Percentiles rank a stretch among this genome's conserved stretches.
phyloP scores from a whole-genome alignment of 202 grass and related monocot species.

The Zoysia matrella region DNA sequence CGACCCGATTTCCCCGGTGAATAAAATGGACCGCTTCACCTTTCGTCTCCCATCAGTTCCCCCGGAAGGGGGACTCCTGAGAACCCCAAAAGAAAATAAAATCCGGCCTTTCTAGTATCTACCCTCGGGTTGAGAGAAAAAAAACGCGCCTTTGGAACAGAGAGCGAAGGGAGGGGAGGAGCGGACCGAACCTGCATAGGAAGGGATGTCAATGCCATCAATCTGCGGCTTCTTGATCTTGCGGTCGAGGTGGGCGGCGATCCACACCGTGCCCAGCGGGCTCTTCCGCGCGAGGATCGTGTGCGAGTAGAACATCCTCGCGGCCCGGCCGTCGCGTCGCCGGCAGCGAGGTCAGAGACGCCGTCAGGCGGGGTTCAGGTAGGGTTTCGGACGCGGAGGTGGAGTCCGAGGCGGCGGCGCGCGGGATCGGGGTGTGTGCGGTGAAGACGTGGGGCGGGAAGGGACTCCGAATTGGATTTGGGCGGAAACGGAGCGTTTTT shows the following conservation, averaged over 20 bases:
- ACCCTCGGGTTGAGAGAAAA: not conserved
- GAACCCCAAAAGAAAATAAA: constrained; percentile 3
- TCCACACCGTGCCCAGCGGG: constrained; percentile 76
- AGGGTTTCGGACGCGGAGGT: constrained; percentile 15
- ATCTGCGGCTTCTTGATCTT: constrained; percentile 91
- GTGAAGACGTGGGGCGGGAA: not conserved
- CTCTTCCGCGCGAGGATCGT: constrained; percentile 78
- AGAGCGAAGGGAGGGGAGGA: not conserved
- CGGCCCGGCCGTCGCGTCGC: not conserved
- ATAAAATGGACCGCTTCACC: not conserved
- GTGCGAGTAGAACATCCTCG: constrained; percentile 92
- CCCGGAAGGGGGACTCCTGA: not conserved
- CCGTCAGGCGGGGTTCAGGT: not conserved
- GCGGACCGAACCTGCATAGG: constrained; percentile 57
- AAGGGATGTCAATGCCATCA: constrained; percentile 72
- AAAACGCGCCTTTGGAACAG: constrained; percentile 3
- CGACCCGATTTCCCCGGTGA: not conserved
- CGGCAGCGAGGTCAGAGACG: not conserved
- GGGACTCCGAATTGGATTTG: not conserved
- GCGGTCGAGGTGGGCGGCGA: constrained; percentile 91
- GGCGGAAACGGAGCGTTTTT: constrained; percentile 2
- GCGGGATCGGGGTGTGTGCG: not conserved
- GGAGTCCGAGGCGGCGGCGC: not conserved
- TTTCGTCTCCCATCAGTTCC: not conserved
- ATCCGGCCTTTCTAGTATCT: not conserved